Evolutionary conservation across 2,329 filamentous ascomycete species (phyloP), one percentile per base, ranked within the genome.

Genomic region (Mollisia scopiformis): DNA sequence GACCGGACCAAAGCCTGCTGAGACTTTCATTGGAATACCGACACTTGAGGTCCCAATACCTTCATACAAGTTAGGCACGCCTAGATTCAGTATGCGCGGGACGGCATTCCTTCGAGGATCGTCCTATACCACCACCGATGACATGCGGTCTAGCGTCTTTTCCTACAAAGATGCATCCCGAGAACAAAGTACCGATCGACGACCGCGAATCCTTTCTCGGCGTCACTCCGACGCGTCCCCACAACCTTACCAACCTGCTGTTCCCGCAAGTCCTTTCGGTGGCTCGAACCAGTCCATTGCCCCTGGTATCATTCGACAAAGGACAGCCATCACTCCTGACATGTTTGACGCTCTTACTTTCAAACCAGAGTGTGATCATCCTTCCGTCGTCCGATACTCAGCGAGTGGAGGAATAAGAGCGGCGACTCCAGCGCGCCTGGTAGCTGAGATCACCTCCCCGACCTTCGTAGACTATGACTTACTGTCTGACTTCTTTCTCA

Each of bases 401-500:
- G 78, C 81, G 3, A 86, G 86, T 11, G 87, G 88, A 52, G 85
- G 92, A 43, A 93, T 99, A 21, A 89, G 88, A 30, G 95, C 95
- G 33, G 95, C 95, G 14, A 97, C 93, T 0, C 93, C 94, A 1
- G 88, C 93, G 2, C 89, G 95, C 13, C 86, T 99, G 37, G 91
- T 99, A 53, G 93, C 94, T 13, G 93, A 99, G 76, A 97, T 99
- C 65, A 98, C 95, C 0, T 98, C 95, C 0, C 92, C 95, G 16
- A 93, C 88, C 53, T 97, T 98, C 73, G 86, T 99, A 71, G 94
- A 99, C 75, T 99, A 99, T 74, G 94, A 98, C 71, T 83, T 99
- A 5, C 86, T 99, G 4, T 98, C 95, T 1, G 95, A 99, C 75
- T 99, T 99, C 77, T 99, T 99, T 72, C 84, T 99, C 23, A 98